phyloP scores from a whole-genome alignment of 2,329 filamentous ascomycete species.

The Didymella lethalis region DNA sequence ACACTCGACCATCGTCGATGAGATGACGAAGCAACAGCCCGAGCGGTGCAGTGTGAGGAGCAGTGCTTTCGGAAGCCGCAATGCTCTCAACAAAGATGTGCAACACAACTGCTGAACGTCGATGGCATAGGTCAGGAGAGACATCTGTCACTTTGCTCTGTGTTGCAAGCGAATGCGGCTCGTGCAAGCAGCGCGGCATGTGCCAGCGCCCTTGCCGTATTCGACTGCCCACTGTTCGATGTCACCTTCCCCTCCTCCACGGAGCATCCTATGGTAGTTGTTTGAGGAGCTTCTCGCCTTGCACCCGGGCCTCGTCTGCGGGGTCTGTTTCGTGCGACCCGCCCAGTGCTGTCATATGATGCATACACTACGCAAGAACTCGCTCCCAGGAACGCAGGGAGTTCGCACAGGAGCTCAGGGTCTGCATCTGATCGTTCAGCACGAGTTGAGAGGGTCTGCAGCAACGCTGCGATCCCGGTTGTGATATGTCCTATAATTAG shows the following conservation, averaged over 20 bases:
- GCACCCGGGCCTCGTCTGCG: slow-evolving; percentile 2
- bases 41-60: slow-evolving; percentile 14
- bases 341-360: slow-evolving; percentile 1
- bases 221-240: neutral
- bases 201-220: neutral
- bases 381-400: neutral
- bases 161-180: neutral
- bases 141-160: neutral
- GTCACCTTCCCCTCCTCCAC: slow-evolving; percentile 5
- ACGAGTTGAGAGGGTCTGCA: slow-evolving; percentile 9
- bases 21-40: slow-evolving; percentile 12
- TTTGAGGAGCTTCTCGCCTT: slow-evolving; percentile 7
- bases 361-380: neutral
- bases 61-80: slow-evolving; percentile 7
- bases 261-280: neutral
- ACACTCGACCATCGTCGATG: neutral
- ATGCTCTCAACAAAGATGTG: slow-evolving; percentile 3
- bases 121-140: slow-evolving; percentile 2
- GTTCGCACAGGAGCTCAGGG: slow-evolving; percentile 10
- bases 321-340: slow-evolving; percentile 10
- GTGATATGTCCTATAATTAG: slow-evolving; percentile 45
- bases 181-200: slow-evolving; percentile 3
- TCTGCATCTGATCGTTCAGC: slow-evolving; percentile 11
- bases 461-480: slow-evolving; percentile 10
- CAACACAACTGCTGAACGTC: slow-evolving; percentile 6